These are phyloP conservation scores for Acmispon strigosus DNA, from an alignment of 306 rosid genomes.

Conservation along the genomic window DNA sequence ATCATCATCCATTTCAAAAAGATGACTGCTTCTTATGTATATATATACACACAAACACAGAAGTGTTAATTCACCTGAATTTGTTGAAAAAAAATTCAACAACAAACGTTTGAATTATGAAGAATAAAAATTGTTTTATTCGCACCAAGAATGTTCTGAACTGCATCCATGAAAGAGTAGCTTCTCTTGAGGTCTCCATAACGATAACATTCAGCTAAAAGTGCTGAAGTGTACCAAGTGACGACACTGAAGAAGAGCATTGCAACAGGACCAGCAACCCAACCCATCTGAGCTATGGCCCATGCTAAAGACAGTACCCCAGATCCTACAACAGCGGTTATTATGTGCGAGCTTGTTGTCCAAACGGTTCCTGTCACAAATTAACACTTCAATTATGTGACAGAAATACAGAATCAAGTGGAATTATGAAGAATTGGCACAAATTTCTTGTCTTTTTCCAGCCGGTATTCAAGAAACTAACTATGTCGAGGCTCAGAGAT, in stretches of 20 bases:
- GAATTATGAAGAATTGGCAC: no score
- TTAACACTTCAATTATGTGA: neutral
- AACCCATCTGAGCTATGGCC: constrained; percentile 58
- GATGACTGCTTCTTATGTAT: no score
- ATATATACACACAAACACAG: no score
- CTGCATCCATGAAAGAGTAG: constrained; percentile 44
- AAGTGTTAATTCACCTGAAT: no score
- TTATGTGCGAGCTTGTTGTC: constrained; percentile 55
- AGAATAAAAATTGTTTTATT: no score
- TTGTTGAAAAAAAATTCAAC: no score
- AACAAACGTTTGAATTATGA: no score
- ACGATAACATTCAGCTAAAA: constrained; percentile 49
- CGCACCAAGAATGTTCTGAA: constrained; percentile 42
- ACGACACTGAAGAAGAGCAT: constrained; percentile 37
- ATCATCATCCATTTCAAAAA: no score
- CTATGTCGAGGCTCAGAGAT: no score
- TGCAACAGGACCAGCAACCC: constrained; percentile 41
- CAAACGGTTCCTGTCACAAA: constrained; percentile 37
- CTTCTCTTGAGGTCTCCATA: constrained; percentile 32
- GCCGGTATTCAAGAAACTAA: no score
- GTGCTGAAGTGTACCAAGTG: constrained; percentile 30
- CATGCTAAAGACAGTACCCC: constrained; percentile 58
- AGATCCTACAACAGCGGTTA: constrained; percentile 58
- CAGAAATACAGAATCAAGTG: no score
- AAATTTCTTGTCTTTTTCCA: no score